phyloP scores from a whole-genome alignment of 345 rosid species.

The Eucalyptus marginata region DNA sequence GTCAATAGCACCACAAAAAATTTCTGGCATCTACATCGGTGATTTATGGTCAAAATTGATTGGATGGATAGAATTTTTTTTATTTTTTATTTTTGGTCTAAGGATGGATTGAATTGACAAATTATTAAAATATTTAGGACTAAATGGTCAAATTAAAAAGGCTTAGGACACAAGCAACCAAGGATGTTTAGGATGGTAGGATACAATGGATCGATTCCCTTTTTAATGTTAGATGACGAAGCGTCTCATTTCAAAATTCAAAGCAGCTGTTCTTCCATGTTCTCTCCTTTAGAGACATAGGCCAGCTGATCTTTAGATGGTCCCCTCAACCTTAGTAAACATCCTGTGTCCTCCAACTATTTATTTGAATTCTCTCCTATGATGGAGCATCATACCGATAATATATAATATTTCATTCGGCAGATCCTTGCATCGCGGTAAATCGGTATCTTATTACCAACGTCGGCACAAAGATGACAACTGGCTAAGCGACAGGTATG shows the following conservation, averaged over 20 bases:
- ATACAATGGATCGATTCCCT: neutral
- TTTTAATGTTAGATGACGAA: neutral
- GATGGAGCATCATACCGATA: neutral
- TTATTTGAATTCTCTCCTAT: neutral
- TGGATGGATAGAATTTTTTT: too few relatives aligned
- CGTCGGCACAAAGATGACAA: neutral
- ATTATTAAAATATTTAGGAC: too few relatives aligned
- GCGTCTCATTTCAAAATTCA: neutral
- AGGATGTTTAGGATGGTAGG: neutral
- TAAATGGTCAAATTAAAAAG: too few relatives aligned
- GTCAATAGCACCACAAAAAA: too few relatives aligned
- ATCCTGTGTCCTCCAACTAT: neutral
- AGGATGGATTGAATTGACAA: too few relatives aligned
- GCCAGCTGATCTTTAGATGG: neutral
- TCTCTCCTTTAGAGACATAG: neutral
- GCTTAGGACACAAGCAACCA: neutral
- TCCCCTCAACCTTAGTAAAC: neutral
- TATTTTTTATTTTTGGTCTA: too few relatives aligned
- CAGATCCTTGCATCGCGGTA: neutral
- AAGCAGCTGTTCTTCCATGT: neutral
- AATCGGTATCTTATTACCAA: neutral
- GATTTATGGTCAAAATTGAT: too few relatives aligned
- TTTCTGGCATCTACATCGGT: fast-evolving
- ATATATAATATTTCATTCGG: neutral
- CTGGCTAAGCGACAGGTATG: neutral